Conservation (phyloP, 2,329 filamentous ascomycete genomes). For the Ambrosiella cleistominuta region DNA sequence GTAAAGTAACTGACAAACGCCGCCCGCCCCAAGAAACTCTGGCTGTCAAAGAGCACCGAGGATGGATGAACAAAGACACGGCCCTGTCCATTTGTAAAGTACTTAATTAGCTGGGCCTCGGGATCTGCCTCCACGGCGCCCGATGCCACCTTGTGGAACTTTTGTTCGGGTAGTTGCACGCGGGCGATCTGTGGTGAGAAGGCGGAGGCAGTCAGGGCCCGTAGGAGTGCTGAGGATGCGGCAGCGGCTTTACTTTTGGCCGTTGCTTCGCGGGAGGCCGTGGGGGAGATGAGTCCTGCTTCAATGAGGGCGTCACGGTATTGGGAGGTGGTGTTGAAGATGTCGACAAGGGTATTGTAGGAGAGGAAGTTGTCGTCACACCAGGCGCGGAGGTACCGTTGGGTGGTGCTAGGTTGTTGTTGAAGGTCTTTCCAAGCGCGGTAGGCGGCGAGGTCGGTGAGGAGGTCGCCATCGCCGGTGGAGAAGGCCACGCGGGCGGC, state of each 20-base stretch:
- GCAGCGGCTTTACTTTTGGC: slow-evolving; percentile 17
- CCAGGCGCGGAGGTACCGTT: slow-evolving; percentile 52
- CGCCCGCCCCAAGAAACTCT: slow-evolving; percentile 57
- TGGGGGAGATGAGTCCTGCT: slow-evolving; percentile 52
- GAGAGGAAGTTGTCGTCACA: slow-evolving; percentile 77
- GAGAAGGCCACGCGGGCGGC: slow-evolving; percentile 59
- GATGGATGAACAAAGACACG: slow-evolving; percentile 86
- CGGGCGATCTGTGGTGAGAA: slow-evolving; percentile 77
- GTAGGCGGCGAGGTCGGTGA: slow-evolving; percentile 74
- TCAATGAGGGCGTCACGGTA: slow-evolving; percentile 76
- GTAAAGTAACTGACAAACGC: slow-evolving; percentile 78
- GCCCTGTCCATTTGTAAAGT: slow-evolving; percentile 70
- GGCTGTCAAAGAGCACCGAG: slow-evolving; percentile 69
- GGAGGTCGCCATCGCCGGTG: slow-evolving; percentile 63
- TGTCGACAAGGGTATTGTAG: slow-evolving; percentile 69
- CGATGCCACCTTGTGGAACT: slow-evolving; percentile 72
- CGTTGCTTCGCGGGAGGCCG: neutral
- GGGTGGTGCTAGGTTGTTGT: slow-evolving; percentile 33
- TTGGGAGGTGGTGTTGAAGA: slow-evolving; percentile 69
- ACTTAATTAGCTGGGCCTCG: slow-evolving; percentile 81
- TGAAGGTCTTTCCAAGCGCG: slow-evolving; percentile 61
- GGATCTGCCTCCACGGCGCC: slow-evolving; percentile 88
- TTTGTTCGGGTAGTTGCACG: slow-evolving; percentile 89
- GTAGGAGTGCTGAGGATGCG: slow-evolving; percentile 32
- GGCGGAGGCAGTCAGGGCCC: slow-evolving; percentile 53